Base-by-base conservation (phyloP, 768 basidiomycete genomes). In the Tulasnella sp. region DNA sequence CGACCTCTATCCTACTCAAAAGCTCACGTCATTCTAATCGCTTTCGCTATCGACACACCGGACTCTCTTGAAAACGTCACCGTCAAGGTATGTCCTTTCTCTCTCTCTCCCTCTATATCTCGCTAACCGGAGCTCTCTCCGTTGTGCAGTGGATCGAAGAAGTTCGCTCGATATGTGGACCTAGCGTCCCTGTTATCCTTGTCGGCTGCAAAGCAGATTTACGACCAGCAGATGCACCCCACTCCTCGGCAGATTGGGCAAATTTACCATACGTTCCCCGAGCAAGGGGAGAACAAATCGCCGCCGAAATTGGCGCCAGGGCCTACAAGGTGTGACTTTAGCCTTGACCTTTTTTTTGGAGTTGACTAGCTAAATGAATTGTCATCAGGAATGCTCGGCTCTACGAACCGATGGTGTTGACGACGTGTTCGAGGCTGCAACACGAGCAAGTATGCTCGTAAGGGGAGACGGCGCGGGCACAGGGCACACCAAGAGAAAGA, bases 11-110 rank as follows among this genome's bases (percentile, higher is more conserved):
- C 96, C 72, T 99, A 99, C 86, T 96, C 96, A 76, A 95, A 98
- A 88, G 98, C 97, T 80, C 98, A 99, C 86, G 95, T 99, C 83
- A 98, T 99, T 84, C 91, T 99, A 82, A 99, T 99, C 84, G 97
- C 97, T 71, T 99, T 97, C 85, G 91, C 95, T 74, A 91, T 99
- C 83, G 97, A 98, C 86, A 96, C 96, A 48, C 96, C 95, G 34
- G 98, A 99, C 86, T 97, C 96, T 52, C 88, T 99, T 79, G 97
- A 99, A 82, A 98, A 99, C 87, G 97, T 99, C 31, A 89, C 92
- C 31, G 92, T 92, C 81, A 99, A 99, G 91, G 96, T 93, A 83
- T 78, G 2, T 14, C 24, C 24, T 31, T 48, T 24, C 8, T n/a
- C 24, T 8, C 27, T 16, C 31, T 1, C 5, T 27, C 21, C n/a